Evolutionary conservation across 192 early-diverging fungal genomes (phyloP), one percentile per base, ranked within the genome.

Genomic region (Coemansia sp.): DNA sequence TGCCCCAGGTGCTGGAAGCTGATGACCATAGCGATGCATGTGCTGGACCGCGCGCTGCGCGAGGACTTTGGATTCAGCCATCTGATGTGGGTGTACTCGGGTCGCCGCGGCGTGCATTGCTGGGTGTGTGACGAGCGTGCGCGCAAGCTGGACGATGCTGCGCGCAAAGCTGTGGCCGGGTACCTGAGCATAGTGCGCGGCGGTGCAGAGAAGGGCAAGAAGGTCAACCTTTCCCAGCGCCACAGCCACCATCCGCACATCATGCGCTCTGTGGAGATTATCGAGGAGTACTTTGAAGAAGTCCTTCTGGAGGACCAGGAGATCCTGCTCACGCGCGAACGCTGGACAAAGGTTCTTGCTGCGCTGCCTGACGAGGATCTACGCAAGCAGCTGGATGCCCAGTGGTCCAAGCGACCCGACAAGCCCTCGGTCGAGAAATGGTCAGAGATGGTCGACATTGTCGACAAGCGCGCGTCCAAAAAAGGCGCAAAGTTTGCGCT

Each of bases 21-120:
- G 45, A 95, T 98, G 94, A 90, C 87, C 0, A 77, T 97, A 27
- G 86, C 94, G 15, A 94, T 97, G 75, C 89, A 92, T 61, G 82
- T 98, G 47, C 64, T 98, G 61, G 87, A 98, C 66, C 79, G 65
- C 10, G 87, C 88, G 10, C 65, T 98, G 33, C 64, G 63, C 41
- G 95, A 95, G 28, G 95, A 98, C 81, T 98, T 98, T 84, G 96
- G 95, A 4, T 98, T 97, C 70, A 83, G 89, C 59, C 86, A 96
- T 45, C 61, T 95, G 9, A 73, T 98, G 42, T 98, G 96, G 96
- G 93, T 95, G 4, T 98, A 94, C 60, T 90, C 88, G 61, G 96
- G 96, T 57, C 90, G 96, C 55, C 92, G 96, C 74, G 96, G 96
- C 65, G 91, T 97, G 37, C 96, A 98, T 85, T 96, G 95, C 82